Base-by-base conservation (phyloP, 139 green algal species). In the Chlamydomonas schloesseri region DNA sequence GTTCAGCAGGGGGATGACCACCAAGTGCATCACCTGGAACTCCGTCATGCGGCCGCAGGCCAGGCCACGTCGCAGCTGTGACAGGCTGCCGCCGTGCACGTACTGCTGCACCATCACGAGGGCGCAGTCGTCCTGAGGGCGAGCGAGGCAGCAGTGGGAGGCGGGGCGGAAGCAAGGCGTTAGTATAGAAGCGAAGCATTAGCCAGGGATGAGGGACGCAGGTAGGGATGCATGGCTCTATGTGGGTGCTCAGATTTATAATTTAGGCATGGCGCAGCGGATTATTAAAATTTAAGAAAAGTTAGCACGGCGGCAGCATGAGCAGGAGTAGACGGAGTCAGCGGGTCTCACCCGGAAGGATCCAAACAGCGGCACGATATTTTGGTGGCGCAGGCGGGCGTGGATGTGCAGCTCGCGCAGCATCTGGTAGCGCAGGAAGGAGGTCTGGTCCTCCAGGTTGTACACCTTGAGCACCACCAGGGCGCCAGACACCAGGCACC, bases 331-430 rank as follows among this genome's bases (percentile, higher is more conserved):
- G n/a, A n/a, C n/a, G n/a, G n/a, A n/a, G n/a, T n/a, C n/a, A n/a
- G n/a, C n/a, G n/a, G n/a, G n/a, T n/a, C n/a, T n/a, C 85, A 86
- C 85, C 67, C 67, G 70, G 81, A 90, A 90, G 9, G 73, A 67
- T 0, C 81, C 81, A 6, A 86, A 79, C 36, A 90, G 73, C 28
- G 64, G 60, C 33, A 88, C 42, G 8, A 87, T 73, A 67, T 81
- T 73, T 2, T 81, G 73, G 87, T 90, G 87, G 23, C 37, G 36
- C 36, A 90, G 55, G 15, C 70, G 60, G 17, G 50, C 28, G 47
- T 90, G 86, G 70, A 90, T 55, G 23, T 74, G 23, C 4, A 77
- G 71, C 81, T 90, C 87, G 15, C 87, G 64, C 13, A 81, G 57
- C 34, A 88, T 55, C 74, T 90, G 87, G 71, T 77, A 20, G 42